Evolutionary conservation across 1,284 basidiomycete species (phyloP), one percentile per base, ranked within the genome.

Genomic region (Sparassis latifolia): DNA sequence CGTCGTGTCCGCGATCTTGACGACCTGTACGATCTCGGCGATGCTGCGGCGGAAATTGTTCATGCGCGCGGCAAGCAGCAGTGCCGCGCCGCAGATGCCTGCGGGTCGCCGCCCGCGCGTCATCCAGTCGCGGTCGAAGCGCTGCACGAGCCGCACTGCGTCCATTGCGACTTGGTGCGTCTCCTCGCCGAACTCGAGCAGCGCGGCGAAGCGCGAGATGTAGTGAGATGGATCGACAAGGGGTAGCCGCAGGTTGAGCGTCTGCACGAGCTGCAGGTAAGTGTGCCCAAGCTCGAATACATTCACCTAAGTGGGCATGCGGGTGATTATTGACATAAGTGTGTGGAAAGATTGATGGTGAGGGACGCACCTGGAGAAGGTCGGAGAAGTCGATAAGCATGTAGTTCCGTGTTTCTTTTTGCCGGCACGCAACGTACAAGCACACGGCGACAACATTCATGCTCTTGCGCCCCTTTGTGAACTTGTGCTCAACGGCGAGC

Each of bases 381-480:
- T 97, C 94, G 10, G 89, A 91, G 65, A 99, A 98, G 71, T 99
- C 97, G 58, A 99, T 99, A 37, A 99, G 83, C 97, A 99, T 99
- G 66, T 96, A 92, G 53, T 85, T 88, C 39, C 87, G 75, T 0
- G 88, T 92, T 68, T 96, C 92, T 61, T 90, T 91, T 68, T 94
- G 86, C 51, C 97, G 73, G 64, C 94, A 97, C 5, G 94, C 92
- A 46, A 97, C 84, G 65, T 99, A 99, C 46, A 98, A 77, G 67
- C 97, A 99, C 44, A 94, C 89, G 0, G 95, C 96, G 31, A 96
- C 86, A 51, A 98, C 92, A 61, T 97, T 95, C 65, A 93, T 79
- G 58, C 89, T 90, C 62, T 89, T 87, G 35, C 97, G 81, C 2
- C 97, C 97, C 65, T 92, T 92, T 9, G 91, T 94, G 66, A 97